phyloP scores from a whole-genome alignment of 2,329 filamentous ascomycete species.

The Simplicillium aogashimaense region DNA sequence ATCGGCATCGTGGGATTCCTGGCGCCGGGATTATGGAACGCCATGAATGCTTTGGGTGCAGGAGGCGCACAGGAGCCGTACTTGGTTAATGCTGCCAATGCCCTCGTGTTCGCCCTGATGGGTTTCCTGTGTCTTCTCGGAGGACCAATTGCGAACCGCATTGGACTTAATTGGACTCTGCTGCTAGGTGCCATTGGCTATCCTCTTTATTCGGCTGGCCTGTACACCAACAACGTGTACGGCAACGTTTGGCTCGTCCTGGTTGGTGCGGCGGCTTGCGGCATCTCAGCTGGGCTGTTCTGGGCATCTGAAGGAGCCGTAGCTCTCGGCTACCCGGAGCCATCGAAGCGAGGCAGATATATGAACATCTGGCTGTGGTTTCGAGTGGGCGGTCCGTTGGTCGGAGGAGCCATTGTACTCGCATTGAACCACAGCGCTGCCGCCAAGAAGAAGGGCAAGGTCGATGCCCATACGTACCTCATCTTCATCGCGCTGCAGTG shows the following conservation, averaged over 20 bases:
- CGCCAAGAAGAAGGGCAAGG: conserved; percentile 13
- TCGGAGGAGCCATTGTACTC: conserved; percentile 35
- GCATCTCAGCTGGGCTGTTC: conserved; percentile 37
- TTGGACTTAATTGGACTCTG: conserved; percentile 35
- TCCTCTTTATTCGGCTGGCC: conserved; percentile 33
- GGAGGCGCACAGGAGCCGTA: conserved; percentile 39
- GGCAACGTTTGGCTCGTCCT: conserved; percentile 42
- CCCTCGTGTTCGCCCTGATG: conserved; percentile 34
- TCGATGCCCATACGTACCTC: conserved; percentile 16
- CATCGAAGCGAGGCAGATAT: conserved; percentile 31
- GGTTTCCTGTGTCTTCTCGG: conserved; percentile 36
- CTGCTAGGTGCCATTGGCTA: conserved; percentile 35
- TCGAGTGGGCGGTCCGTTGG: conserved; percentile 34
- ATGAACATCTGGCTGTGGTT: conserved; percentile 30
- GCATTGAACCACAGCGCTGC: conserved; percentile 24
- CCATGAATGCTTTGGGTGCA: conserved; percentile 42
- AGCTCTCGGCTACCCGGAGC: conserved; percentile 37
- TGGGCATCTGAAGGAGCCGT: conserved; percentile 41
- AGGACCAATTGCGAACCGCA: conserved; percentile 35
- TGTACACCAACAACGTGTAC: conserved; percentile 39
- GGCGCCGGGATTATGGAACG: conserved; percentile 42
- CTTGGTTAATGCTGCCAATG: conserved; percentile 41
- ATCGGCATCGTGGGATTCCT: conserved; percentile 43
- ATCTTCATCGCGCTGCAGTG: conserved; percentile 18
- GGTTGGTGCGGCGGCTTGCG: conserved; percentile 35